Percentiles rank a stretch among this genome's conserved stretches.
These are phyloP conservation scores for Erythrobasidium yunnanense DNA, from an alignment of 768 basidiomycete genomes.

Conservation along the genomic window DNA sequence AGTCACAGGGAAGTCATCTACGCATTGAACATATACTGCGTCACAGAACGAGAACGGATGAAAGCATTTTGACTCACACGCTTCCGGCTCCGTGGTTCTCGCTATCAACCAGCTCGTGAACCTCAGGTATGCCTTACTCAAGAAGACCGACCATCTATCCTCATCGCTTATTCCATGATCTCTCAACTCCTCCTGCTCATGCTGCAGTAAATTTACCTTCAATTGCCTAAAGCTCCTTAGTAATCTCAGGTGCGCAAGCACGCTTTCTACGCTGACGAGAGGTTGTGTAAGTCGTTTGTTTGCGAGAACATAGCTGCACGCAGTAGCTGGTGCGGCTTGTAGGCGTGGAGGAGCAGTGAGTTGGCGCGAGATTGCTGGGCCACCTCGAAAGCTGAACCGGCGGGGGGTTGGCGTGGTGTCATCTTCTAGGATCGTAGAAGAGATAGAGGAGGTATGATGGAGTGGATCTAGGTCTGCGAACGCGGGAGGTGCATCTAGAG, in stretches of 20 bases:
- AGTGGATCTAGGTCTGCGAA: too few relatives aligned
- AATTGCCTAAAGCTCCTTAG: slow-evolving; percentile 1
- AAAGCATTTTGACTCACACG: neutral
- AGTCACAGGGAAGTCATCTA: slow-evolving; percentile 9
- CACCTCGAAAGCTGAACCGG: too few relatives aligned
- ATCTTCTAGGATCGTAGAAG: too few relatives aligned
- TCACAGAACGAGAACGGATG: too few relatives aligned
- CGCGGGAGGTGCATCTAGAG: too few relatives aligned
- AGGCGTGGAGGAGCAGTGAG: too few relatives aligned
- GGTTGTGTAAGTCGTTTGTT: slow-evolving; percentile 6
- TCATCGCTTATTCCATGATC: slow-evolving; percentile 3
- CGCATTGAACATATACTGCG: neutral
- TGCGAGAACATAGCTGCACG: too few relatives aligned
- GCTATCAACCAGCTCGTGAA: neutral
- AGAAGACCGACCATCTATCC: slow-evolving; percentile 14
- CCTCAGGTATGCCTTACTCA: neutral
- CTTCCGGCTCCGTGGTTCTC: slow-evolving; percentile 9
- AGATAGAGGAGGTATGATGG: too few relatives aligned
- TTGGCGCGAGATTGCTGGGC: too few relatives aligned
- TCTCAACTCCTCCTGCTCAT: neutral
- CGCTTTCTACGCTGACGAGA: neutral
- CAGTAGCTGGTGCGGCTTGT: too few relatives aligned
- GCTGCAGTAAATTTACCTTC: neutral
- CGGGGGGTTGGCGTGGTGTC: too few relatives aligned
- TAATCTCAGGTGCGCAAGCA: neutral